These are phyloP conservation scores for Discostella pseudostelligera DNA, from an alignment of 108 stramenopile genomes.

Conservation along the genomic window DNA sequence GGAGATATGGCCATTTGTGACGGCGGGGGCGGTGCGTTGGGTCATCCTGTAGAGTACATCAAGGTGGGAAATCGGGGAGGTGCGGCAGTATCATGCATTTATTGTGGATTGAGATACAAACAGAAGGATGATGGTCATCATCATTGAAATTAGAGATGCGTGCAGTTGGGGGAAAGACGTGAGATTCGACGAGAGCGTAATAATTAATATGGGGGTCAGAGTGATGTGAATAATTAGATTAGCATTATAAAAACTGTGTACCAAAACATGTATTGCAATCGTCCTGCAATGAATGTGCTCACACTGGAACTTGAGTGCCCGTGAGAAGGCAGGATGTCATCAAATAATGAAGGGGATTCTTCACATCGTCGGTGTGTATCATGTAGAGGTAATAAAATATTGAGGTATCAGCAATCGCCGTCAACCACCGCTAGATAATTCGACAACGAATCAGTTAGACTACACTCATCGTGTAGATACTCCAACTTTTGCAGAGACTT, in stretches of 20 bases:
- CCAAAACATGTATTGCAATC: no score
- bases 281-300: no score
- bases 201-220: no score
- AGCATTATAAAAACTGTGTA: no score
- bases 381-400: no score
- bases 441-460: neutral
- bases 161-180: neutral
- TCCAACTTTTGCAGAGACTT: conserved; percentile 18
- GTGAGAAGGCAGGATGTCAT: neutral
- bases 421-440: no score
- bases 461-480: neutral
- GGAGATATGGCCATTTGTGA: conserved; percentile 92
- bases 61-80: conserved; percentile 66
- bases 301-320: neutral
- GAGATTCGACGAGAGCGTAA: neutral
- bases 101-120: conserved; percentile 75
- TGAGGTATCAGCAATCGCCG: no score
- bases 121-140: conserved; percentile 41
- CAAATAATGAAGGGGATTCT: neutral
- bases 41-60: conserved; percentile 95
- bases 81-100: conserved; percentile 63
- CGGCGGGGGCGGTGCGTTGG: conserved; percentile 94
- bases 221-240: no score
- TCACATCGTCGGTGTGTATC: no score
- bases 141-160: conserved; percentile 4